phyloP scores from a whole-genome alignment of 257 asterid genomes.

The Forsythia suspensa region DNA sequence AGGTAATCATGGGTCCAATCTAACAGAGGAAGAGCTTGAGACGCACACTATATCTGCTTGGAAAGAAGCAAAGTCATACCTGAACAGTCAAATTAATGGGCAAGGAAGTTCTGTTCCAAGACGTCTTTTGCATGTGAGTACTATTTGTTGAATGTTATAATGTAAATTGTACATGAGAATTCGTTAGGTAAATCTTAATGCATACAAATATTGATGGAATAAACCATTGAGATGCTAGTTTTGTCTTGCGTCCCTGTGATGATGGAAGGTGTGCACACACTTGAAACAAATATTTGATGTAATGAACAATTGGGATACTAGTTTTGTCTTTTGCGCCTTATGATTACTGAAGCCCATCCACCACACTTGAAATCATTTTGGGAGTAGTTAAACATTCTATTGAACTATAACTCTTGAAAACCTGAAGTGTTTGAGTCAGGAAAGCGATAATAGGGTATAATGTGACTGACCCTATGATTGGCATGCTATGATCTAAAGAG shows the following conservation, averaged over 20 bases:
- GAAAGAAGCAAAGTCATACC: conserved; percentile 71
- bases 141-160: conserved; percentile 1
- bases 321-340: background rate
- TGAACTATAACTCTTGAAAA: conserved; percentile 1
- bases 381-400: background rate
- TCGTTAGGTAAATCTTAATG: background rate
- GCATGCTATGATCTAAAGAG: background rate
- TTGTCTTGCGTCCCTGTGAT: background rate
- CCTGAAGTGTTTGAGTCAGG: background rate
- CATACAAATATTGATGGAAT: background rate
- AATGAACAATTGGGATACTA: background rate
- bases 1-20: conserved; percentile 74
- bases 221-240: background rate
- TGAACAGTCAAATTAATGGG: conserved; percentile 54
- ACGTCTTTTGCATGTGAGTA: conserved; percentile 76
- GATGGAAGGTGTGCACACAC: conserved; percentile 10
- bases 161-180: background rate
- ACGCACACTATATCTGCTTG: conserved; percentile 89
- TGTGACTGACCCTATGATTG: background rate
- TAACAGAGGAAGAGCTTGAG: conserved; percentile 88
- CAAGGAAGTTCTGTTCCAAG: conserved; percentile 45
- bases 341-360: background rate
- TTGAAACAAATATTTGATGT: background rate
- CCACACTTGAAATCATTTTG: conserved; percentile 5
- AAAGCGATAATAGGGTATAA: conserved; percentile 6